Conservation (phyloP, 73 alveolate genomes). For the Effrenium voratum region DNA sequence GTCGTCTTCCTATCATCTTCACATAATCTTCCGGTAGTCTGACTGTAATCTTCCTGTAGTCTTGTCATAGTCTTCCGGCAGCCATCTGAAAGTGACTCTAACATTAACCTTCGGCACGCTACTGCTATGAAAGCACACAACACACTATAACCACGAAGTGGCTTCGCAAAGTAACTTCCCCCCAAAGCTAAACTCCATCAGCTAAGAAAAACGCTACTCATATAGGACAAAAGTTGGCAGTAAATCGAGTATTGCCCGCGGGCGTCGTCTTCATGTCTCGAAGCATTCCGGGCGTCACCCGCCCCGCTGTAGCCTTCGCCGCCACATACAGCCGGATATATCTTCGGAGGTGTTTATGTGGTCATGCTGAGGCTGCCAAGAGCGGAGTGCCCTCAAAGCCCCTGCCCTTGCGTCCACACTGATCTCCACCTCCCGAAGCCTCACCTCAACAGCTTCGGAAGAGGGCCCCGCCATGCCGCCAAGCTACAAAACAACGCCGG, state of each 20-base stretch:
- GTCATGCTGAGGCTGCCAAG: background rate
- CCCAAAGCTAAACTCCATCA: background rate
- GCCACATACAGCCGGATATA: background rate
- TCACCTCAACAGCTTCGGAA: background rate
- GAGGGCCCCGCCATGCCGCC: background rate
- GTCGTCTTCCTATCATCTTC: too few relatives aligned
- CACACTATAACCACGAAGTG: background rate
- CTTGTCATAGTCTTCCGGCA: too few relatives aligned
- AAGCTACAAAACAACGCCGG: background rate
- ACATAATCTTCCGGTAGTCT: too few relatives aligned
- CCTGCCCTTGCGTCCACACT: background rate
- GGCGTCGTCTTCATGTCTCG: background rate
- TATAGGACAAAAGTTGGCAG: background rate
- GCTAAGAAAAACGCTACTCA: background rate
- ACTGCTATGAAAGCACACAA: background rate
- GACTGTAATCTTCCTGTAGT: too few relatives aligned
- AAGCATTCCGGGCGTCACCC: background rate
- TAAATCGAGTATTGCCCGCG: background rate
- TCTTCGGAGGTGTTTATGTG: background rate
- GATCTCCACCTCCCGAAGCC: background rate
- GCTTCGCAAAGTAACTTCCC: background rate
- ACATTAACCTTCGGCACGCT: background rate
- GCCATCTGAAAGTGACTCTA: too few relatives aligned
- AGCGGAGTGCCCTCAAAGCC: background rate
- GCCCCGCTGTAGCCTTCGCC: background rate